Evolutionary conservation across 2,329 filamentous ascomycete genomes (phyloP), one percentile per base, ranked within the genome.

Genomic region (Penicillium sp.): DNA sequence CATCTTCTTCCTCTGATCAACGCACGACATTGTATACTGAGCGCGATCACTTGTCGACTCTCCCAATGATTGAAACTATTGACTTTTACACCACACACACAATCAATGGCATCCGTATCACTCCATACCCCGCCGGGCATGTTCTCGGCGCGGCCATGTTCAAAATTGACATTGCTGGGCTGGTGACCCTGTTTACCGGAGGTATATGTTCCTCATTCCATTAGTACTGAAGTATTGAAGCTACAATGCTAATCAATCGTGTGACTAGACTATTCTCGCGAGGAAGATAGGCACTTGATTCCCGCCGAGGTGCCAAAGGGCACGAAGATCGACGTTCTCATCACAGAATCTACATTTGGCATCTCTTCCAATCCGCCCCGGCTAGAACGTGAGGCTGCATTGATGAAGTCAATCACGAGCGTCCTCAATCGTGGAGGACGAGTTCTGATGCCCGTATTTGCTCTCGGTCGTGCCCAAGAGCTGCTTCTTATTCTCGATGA

Each of bases 131-230:
- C 3, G 94, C 94, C 7, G 94, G 94, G 23, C 94, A 99, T 78
- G 94, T 99, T n/a, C 82, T 99, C 9, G 94, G 94, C 36, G 94
- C 94, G 11, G 94, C 94, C 66, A 99, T 99, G 94, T 99, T 96
- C 63, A 82, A 97, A 32, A 90, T 99, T 63, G 93, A 97, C 69
- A 99, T 99, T 67, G 94, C 93, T 4, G 94, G 93, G 0, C 83
- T 99, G 56, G 97, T 96, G 67, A 93, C 97, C 54, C 86, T 99
- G 65, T 99, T 99, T 74, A 99, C 94, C 0, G 94, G 94, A 44
- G 51, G 51, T 54, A 32, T 40, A 14, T n/a, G 18, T 6, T 19
- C 4, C 16, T 5, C 18, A 18, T 32, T 13, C 16, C 2, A 23
- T 7, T 29, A 19, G 11, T 11, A 11, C 10, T 14, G 2, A 2